A percentile compares a stretch with the other conserved stretches of the same genome.
Conservation (phyloP, 2,329 filamentous ascomycete species). For the Monosporascus ibericus region DNA sequence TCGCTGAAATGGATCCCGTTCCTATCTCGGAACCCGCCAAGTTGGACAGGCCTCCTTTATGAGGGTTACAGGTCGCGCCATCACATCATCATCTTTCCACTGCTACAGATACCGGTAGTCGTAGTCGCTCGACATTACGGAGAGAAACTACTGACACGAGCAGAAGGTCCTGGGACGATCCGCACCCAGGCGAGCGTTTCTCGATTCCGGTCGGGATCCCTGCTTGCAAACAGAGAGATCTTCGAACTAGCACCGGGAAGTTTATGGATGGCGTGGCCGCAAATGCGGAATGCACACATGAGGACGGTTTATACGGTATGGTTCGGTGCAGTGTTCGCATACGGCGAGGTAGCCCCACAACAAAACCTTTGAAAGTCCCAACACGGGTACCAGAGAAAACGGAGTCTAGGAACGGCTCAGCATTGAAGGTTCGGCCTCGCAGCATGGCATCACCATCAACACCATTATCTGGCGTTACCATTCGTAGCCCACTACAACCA, state of each 20-base stretch:
- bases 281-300: constrained; percentile 32
- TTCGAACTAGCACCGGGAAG: constrained; percentile 22
- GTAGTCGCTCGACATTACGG: constrained; percentile 16
- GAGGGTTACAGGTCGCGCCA: constrained; percentile 53
- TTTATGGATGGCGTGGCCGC: constrained; percentile 42
- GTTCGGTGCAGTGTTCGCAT: constrained; percentile 17
- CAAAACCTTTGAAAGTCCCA: constrained; percentile 27
- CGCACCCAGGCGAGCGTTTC: constrained; percentile 39
- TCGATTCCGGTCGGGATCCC: constrained; percentile 22
- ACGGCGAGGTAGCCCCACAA: constrained; percentile 18
- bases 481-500: constrained; percentile 11
- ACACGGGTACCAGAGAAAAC: constrained; percentile 18
- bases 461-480: constrained; percentile 12
- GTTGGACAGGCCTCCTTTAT: constrained; percentile 38
- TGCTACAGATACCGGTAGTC: constrained; percentile 14
- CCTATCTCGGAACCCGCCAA: constrained; percentile 26
- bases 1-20: constrained; percentile 19
- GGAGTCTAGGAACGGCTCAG: constrained; percentile 13
- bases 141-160: constrained; percentile 14
- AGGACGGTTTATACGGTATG: constrained; percentile 13
- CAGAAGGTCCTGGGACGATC: constrained; percentile 34
- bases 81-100: constrained; percentile 33
- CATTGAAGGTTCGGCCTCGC: constrained; percentile 12
- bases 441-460: constrained; percentile 5
- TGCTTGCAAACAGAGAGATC: constrained; percentile 14